Evolutionary conservation across 495 filamentous ascomycete species (phyloP).

Genomic region (Lindgomyces ingoldianus): DNA sequence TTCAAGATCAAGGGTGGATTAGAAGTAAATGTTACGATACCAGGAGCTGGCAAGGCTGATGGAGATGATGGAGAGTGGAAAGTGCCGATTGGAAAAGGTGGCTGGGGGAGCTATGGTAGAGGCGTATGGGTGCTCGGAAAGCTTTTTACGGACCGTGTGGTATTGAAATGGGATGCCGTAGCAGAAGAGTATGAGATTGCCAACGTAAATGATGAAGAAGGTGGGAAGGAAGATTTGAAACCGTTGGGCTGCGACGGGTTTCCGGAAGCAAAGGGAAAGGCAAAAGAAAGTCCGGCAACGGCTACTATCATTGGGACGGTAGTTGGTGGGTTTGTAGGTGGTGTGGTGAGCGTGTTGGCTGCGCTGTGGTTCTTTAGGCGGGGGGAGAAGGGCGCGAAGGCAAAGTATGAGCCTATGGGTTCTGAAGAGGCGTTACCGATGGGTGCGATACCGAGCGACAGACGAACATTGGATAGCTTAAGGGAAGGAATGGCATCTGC

Average conservation of each 20-base stretch:
- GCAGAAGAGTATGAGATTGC: slow-evolving; percentile 12
- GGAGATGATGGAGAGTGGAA: slow-evolving; percentile 3
- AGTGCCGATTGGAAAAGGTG: slow-evolving; percentile 8
- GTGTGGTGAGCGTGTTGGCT: not conserved
- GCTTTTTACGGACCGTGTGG: slow-evolving; percentile 10
- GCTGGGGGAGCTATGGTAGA: slow-evolving; percentile 12
- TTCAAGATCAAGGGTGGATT: slow-evolving; percentile 12
- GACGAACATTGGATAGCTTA: not conserved
- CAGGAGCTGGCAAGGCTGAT: slow-evolving; percentile 1
- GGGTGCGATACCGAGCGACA: not conserved
- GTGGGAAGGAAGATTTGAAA: not conserved
- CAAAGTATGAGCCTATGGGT: not conserved
- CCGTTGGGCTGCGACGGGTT: slow-evolving; percentile 11
- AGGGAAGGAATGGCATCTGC: not conserved
- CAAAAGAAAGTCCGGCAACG: not conserved
- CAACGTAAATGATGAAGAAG: not conserved
- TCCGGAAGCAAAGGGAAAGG: not conserved
- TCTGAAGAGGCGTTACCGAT: slow-evolving; percentile 5
- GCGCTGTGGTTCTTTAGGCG: slow-evolving; percentile 2
- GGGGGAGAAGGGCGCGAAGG: not conserved
- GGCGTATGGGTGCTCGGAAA: slow-evolving; percentile 3
- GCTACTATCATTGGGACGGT: slow-evolving; percentile 4
- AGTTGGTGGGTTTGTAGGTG: slow-evolving; percentile 6
- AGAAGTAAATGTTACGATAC: slow-evolving; percentile 11
- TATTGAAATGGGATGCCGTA: slow-evolving; percentile 10